Conservation (phyloP, 2,329 filamentous ascomycete genomes). For the Fonsecaea pedrosoi region DNA sequence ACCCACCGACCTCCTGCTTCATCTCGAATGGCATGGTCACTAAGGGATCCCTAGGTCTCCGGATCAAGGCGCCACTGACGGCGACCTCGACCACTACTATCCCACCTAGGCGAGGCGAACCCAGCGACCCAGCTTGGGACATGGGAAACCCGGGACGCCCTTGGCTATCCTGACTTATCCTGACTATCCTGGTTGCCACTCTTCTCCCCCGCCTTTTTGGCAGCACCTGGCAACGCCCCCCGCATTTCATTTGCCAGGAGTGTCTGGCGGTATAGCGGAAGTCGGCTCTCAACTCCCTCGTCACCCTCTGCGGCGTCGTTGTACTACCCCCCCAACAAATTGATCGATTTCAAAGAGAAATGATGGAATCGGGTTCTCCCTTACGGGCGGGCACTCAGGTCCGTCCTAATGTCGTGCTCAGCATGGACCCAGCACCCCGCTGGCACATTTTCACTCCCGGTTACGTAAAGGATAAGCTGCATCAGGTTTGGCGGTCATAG, state of each 20-base stretch:
- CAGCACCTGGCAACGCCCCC: conserved; percentile 12
- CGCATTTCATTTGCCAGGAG: conserved; percentile 29
- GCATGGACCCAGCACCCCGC: conserved; percentile 41
- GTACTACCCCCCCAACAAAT: conserved; percentile 23
- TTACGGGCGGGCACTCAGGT: conserved; percentile 10
- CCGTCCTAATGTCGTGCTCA: conserved; percentile 29
- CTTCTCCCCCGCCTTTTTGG: conserved; percentile 29
- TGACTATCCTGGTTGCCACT: conserved; percentile 7
- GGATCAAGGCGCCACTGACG: conserved; percentile 22
- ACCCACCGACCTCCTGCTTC: conserved; percentile 5
- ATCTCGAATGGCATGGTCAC: conserved; percentile 7
- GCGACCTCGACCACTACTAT: not conserved
- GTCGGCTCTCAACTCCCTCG: conserved; percentile 21
- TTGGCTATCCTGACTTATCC: not conserved
- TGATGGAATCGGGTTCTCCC: conserved; percentile 23
- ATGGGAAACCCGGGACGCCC: not conserved
- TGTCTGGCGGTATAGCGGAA: conserved; percentile 22
- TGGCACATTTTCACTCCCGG: conserved; percentile 42
- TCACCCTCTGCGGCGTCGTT: conserved; percentile 11
- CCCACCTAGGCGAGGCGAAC: not conserved
- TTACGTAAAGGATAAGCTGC: conserved; percentile 52
- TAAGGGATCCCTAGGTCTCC: not conserved
- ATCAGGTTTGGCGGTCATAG: conserved; percentile 35
- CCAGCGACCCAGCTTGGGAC: not conserved
- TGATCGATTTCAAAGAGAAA: conserved; percentile 18